Conservation (phyloP, 495 filamentous ascomycete genomes). For the Aspergillus steynii region DNA sequence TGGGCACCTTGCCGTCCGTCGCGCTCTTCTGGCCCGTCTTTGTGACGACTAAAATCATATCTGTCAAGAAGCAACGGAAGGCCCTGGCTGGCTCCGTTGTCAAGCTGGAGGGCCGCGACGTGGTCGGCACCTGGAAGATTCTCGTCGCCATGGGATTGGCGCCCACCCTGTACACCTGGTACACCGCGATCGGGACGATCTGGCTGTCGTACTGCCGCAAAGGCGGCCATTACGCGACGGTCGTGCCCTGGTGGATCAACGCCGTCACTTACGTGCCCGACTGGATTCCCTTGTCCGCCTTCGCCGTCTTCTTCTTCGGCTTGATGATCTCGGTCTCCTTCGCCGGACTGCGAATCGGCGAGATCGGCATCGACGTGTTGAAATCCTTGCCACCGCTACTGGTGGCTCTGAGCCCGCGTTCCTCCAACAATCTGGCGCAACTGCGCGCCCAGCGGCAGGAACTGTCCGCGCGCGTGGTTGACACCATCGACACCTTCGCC, state of each 20-base stretch:
- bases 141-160: conserved; percentile 88
- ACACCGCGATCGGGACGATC: conserved; percentile 69
- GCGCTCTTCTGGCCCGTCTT: conserved; percentile 91
- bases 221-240: conserved; percentile 48
- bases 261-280: conserved; percentile 69
- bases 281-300: conserved; percentile 75
- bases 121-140: conserved; percentile 98
- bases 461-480: conserved; percentile 77
- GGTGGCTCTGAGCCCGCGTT: conserved; percentile 80
- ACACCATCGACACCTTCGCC: conserved; percentile 90
- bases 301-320: conserved; percentile 69
- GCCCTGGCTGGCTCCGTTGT: conserved; percentile 90
- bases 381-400: conserved; percentile 91
- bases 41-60: conserved; percentile 85
- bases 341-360: conserved; percentile 90
- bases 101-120: conserved; percentile 90
- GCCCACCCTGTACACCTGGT: conserved; percentile 79
- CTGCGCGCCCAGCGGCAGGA: conserved; percentile 71
- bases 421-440: conserved; percentile 78
- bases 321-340: conserved; percentile 89
- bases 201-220: conserved; percentile 80
- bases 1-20: conserved; percentile 83
- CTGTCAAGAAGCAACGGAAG: conserved; percentile 82
- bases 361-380: conserved; percentile 96
- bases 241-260: conserved; percentile 31